Percentiles rank a stretch among this genome's conserved stretches.
Evolutionary conservation across 106 monocot species (phyloP).

Genomic region (Iris macrosiphon): DNA sequence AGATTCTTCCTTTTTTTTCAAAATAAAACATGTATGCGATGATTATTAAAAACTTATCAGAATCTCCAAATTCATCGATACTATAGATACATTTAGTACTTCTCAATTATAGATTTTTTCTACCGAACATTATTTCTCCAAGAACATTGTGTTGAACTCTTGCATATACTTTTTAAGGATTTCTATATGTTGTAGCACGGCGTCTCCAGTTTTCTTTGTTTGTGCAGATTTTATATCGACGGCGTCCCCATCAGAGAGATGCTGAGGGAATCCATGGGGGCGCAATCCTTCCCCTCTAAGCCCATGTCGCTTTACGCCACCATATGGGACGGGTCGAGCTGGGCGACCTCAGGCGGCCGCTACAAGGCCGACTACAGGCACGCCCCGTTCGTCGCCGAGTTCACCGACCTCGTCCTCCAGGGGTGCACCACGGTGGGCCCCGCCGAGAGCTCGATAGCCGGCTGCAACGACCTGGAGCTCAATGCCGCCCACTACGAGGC

Average conservation of each 20-base stretch:
- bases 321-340: slow-evolving; percentile 73
- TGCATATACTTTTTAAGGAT: no score
- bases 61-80: no score
- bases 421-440: slow-evolving; percentile 28
- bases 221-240: slow-evolving; percentile 51
- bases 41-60: no score
- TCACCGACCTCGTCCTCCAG: slow-evolving; percentile 46
- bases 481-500: background rate
- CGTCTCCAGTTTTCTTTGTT: background rate
- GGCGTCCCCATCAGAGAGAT: slow-evolving; percentile 45
- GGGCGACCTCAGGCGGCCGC: slow-evolving; percentile 69
- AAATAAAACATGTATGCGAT: no score
- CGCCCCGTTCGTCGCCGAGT: slow-evolving; percentile 54
- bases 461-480: background rate
- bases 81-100: no score
- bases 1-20: no score
- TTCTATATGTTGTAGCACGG: no score
- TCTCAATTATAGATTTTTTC: no score
- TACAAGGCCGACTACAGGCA: slow-evolving; percentile 62
- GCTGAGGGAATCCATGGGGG: slow-evolving; percentile 30
- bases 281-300: slow-evolving; percentile 42
- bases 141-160: no score
- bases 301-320: slow-evolving; percentile 77
- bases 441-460: slow-evolving; percentile 15
- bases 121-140: no score